Percentiles rank a stretch among this genome's conserved stretches.
Conservation (phyloP, 1,284 basidiomycete species). For the Boletus mariae region DNA sequence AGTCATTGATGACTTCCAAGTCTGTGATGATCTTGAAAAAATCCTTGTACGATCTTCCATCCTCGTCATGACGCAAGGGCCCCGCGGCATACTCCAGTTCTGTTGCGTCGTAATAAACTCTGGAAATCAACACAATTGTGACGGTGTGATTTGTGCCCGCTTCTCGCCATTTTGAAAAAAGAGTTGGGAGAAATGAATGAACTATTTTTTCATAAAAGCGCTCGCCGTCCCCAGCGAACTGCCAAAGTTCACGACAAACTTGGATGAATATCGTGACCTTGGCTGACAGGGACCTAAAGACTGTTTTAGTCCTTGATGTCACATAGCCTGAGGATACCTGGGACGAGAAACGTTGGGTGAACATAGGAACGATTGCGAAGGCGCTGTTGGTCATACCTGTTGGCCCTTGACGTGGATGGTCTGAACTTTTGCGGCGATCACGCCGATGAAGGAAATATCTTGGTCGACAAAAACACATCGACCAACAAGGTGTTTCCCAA, state of each 20-base stretch:
- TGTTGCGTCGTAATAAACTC: conserved; percentile 85
- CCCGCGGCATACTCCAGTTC: conserved; percentile 79
- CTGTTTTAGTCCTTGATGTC: conserved; percentile 79
- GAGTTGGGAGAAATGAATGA: conserved; percentile 84
- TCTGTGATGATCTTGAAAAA: conserved; percentile 95
- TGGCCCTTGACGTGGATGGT: conserved; percentile 67
- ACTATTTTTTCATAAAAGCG: conserved; percentile 96
- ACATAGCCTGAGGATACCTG: conserved; percentile 82
- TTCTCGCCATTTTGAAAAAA: conserved; percentile 81
- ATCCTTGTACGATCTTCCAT: conserved; percentile 87
- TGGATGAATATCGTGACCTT: conserved; percentile 94
- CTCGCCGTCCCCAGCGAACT: conserved; percentile 95
- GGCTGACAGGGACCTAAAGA: conserved; percentile 89
- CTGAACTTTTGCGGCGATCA: conserved; percentile 76
- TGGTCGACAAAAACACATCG: conserved; percentile 71
- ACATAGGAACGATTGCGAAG: conserved; percentile 1
- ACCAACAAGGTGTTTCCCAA: conserved; percentile 74
- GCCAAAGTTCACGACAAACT: conserved; percentile 94
- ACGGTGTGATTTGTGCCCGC: conserved; percentile 89
- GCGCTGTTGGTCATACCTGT: conserved; percentile 41
- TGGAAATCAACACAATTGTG: conserved; percentile 91
- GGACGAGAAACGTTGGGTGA: conserved; percentile 8
- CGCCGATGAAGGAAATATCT: conserved; percentile 73
- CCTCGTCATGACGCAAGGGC: conserved; percentile 69
- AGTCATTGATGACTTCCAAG: conserved; percentile 83